Evolutionary conservation across 805 yeast species (phyloP).

Genomic region (Metschnikowia koreensis): DNA sequence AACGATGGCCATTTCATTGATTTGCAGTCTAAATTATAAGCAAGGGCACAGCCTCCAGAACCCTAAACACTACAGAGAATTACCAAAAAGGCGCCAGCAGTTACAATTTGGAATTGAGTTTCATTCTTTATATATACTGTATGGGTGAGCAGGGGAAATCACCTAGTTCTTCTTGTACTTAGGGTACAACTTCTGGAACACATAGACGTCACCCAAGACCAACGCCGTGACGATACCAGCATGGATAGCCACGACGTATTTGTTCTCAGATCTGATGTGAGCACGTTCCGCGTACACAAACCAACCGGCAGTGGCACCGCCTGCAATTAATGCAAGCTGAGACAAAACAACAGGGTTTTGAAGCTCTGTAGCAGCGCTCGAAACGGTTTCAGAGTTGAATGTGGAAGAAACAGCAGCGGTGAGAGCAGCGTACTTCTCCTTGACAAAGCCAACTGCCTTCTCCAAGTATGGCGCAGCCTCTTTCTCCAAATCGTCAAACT

Average conservation of each 20-base stretch:
- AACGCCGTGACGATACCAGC: conserved; percentile 54
- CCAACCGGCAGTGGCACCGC: conserved; percentile 48
- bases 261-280: conserved; percentile 39
- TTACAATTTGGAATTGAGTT: neutral
- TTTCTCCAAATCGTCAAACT: conserved; percentile 20
- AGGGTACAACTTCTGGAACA: conserved; percentile 54
- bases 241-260: conserved; percentile 45
- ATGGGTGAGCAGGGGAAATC: neutral
- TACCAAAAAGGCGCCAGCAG: neutral
- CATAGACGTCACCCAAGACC: conserved; percentile 51
- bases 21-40: too few species aligned
- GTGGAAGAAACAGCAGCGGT: conserved; percentile 15
- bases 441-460: conserved; percentile 18
- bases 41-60: too few species aligned
- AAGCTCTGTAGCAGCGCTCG: conserved; percentile 38
- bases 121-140: conserved; percentile 6
- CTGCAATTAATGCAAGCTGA: conserved; percentile 49
- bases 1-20: too few species aligned
- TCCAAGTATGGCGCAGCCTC: conserved; percentile 25
- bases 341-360: conserved; percentile 62
- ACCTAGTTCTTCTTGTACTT: conserved; percentile 44
- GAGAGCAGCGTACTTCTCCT: conserved; percentile 21
- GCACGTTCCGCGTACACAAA: conserved; percentile 51
- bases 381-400: conserved; percentile 15
- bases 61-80: neutral